Percentiles rank a stretch among this genome's conserved stretches.
Conservation (phyloP, 2,329 filamentous ascomycete genomes). For the Alternaria alternata region DNA sequence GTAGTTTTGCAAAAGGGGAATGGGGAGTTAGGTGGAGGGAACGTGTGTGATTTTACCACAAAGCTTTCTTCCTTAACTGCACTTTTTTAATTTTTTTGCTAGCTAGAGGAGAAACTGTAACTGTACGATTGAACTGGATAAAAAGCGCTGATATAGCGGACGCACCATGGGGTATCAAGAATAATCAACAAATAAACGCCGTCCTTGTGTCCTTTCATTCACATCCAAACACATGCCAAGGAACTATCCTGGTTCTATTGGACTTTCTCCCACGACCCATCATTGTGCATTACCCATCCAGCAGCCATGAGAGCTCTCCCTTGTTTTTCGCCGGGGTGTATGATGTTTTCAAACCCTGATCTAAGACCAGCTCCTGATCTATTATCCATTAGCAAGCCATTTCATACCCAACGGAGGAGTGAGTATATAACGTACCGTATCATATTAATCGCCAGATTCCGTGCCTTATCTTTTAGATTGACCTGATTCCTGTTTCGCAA, state of each 20-base stretch:
- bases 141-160: slow-evolving; percentile 12
- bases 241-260: neutral
- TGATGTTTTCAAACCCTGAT: slow-evolving; percentile 40
- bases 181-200: slow-evolving; percentile 12
- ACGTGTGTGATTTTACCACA: slow-evolving; percentile 16
- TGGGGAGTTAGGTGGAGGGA: slow-evolving; percentile 68
- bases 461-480: slow-evolving; percentile 58
- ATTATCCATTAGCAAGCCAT: slow-evolving; percentile 10
- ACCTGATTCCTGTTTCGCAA: slow-evolving; percentile 58
- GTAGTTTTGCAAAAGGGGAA: slow-evolving; percentile 68
- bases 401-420: no score
- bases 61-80: no score
- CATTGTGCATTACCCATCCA: slow-evolving; percentile 10
- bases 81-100: no score
- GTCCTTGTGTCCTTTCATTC: neutral
- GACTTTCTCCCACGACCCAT: slow-evolving; percentile 7
- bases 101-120: neutral
- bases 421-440: slow-evolving; percentile 45
- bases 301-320: slow-evolving; percentile 27
- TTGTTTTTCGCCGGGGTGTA: slow-evolving; percentile 23
- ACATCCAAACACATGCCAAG: neutral
- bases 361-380: slow-evolving; percentile 42
- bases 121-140: slow-evolving; percentile 6
- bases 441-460: slow-evolving; percentile 52
- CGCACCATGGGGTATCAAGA: slow-evolving; percentile 30